Evolutionary conservation across 2,329 filamentous ascomycete species (phyloP), one percentile per base, ranked within the genome.

Genomic region (Geoglossum cookeanum): DNA sequence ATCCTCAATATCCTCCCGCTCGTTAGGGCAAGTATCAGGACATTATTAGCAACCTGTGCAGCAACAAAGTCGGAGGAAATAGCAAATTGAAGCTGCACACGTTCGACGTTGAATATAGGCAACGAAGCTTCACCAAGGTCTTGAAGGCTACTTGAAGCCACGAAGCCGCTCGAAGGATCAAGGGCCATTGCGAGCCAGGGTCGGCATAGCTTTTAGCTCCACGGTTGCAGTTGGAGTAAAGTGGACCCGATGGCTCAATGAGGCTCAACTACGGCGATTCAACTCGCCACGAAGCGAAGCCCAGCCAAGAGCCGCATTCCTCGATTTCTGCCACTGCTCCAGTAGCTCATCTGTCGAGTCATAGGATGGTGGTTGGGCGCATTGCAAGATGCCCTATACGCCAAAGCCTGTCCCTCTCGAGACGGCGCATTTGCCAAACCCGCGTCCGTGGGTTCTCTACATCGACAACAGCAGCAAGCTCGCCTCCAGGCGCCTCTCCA

Each of bases 11-110:
- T 92, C 64, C 91, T 84, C 55, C 89, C 88, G 59, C 91, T 96
- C 4, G 89, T 91, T 42, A 98, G 78, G 45, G 92, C 92, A 55
- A 98, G 76, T 27, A 97, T 83, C 58, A 98, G 78, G 60, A 97
- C 90, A 74, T 98, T 96, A 71, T 98, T 97, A 62, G 91, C 90
- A 58, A 97, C 91, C 70, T 96, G 90, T 45, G 90, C 90, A 17
- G 92, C 90, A 53, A 95, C 92, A 67, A 98, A 97, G 70, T 96
- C 87, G 62, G 91, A 89, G 1, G 91, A 87, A 65, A 97, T 84
- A 59, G 87, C 85, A 76, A 98, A 98, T 69, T 92, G 87, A 61
- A 97, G 81, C 74, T 94, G 85, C 44, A 97, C 92, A 61, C 80
- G 83, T 72, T 95, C 87, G 67, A 97, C 83, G 68, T 92, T 87